phyloP scores from a whole-genome alignment of 306 rosid genomes.

The Chamaecrista fasciculata region DNA sequence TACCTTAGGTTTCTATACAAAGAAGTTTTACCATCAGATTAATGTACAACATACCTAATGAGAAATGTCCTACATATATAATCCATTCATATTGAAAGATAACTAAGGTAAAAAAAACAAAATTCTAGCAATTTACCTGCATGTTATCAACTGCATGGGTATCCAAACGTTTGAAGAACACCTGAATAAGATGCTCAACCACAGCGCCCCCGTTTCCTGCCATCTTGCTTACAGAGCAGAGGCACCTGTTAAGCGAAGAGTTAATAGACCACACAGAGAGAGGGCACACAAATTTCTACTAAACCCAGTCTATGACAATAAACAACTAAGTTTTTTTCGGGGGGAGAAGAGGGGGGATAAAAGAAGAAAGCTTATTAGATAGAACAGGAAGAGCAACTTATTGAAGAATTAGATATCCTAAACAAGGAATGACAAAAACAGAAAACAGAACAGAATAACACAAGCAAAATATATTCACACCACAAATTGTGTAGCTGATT shows the following conservation, averaged over 20 bases:
- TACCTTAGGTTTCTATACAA: background rate
- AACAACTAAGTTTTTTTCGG: background rate
- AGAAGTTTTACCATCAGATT: background rate
- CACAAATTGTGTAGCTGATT: conserved; percentile 19
- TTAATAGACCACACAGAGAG: conserved; percentile 22
- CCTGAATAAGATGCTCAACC: conserved; percentile 77
- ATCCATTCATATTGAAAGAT: background rate
- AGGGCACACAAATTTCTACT: conserved; percentile 17
- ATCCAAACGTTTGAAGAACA: conserved; percentile 80
- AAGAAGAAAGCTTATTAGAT: background rate
- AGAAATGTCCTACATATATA: background rate
- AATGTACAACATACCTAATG: conserved; percentile 10
- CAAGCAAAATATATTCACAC: conserved; percentile 10
- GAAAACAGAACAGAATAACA: background rate
- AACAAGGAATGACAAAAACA: background rate
- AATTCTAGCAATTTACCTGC: conserved; percentile 55
- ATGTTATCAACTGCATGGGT: conserved; percentile 67
- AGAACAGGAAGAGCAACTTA: background rate
- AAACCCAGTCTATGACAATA: conserved; percentile 12
- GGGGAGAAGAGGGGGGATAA: too few species aligned
- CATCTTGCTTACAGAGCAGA: conserved; percentile 79
- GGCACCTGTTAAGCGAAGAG: conserved; percentile 59
- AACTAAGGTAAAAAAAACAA: background rate
- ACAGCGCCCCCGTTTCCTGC: conserved; percentile 79
- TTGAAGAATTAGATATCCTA: background rate